Conservation (phyloP, 345 rosid species). For the Eucalyptus fibrosa region DNA sequence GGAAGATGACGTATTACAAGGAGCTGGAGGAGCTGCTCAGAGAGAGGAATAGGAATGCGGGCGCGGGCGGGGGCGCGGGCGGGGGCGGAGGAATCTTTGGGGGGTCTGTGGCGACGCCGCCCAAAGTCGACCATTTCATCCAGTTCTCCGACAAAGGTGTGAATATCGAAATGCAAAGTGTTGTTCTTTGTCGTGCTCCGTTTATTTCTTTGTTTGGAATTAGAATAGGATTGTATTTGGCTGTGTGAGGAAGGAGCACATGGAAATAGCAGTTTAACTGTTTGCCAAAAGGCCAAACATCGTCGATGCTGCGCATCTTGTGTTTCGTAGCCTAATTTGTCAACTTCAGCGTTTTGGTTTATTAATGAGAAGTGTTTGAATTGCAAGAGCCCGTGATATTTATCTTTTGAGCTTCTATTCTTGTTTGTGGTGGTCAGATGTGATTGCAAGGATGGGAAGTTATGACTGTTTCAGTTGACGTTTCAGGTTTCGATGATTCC, state of each 20-base stretch:
- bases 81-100: not conserved
- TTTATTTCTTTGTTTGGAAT: not conserved
- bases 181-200: not conserved
- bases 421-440: not conserved
- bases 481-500: slow-evolving; percentile 80
- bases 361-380: not conserved
- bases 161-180: not conserved
- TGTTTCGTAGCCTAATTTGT: not conserved
- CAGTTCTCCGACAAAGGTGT: slow-evolving; percentile 86
- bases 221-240: not conserved
- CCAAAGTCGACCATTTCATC: slow-evolving; percentile 84
- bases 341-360: not conserved
- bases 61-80: not conserved
- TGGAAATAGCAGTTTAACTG: not conserved
- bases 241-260: not conserved
- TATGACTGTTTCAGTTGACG: not conserved
- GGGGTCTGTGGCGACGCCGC: not conserved
- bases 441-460: not conserved
- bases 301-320: not conserved
- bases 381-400: not conserved
- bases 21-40: slow-evolving; percentile 94
- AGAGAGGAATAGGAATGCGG: slow-evolving; percentile 54
- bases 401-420: not conserved
- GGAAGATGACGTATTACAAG: slow-evolving; percentile 84
- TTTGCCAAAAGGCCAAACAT: not conserved